Evolutionary conservation across 768 basidiomycete genomes (phyloP).

Genomic region (Leccinum longicurvipes): DNA sequence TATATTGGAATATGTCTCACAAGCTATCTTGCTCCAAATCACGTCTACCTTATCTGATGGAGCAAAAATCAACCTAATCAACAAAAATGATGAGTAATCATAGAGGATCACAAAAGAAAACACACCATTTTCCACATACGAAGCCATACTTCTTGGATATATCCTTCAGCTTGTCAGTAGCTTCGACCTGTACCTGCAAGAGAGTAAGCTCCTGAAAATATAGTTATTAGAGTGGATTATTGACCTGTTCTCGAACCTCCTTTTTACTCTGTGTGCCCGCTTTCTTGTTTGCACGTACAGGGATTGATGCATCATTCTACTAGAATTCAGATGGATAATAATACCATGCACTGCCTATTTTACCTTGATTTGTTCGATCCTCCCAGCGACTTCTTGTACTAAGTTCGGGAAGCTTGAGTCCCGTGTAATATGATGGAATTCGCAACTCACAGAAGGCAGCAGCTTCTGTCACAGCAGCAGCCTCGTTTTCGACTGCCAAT

Average conservation of each 20-base stretch:
- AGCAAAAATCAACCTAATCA: slow-evolving; percentile 64
- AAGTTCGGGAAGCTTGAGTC: background rate
- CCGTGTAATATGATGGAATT: background rate
- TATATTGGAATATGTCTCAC: slow-evolving; percentile 34
- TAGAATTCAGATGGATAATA: slow-evolving; percentile 1
- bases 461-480: slow-evolving; percentile 46
- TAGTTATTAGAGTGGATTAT: background rate
- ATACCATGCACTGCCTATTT: background rate
- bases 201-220: background rate
- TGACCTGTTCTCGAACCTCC: slow-evolving; percentile 66
- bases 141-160: slow-evolving; percentile 55
- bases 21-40: slow-evolving; percentile 61
- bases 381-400: slow-evolving; percentile 60
- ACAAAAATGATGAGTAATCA: background rate
- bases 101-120: background rate
- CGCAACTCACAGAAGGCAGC: slow-evolving; percentile 36
- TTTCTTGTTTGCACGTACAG: slow-evolving; percentile 66
- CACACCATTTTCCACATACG: slow-evolving; percentile 67
- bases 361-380: slow-evolving; percentile 62
- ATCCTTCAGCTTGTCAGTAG: slow-evolving; percentile 53
- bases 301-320: slow-evolving; percentile 65
- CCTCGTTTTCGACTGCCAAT: slow-evolving; percentile 11
- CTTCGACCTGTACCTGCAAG: slow-evolving; percentile 55
- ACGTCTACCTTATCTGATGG: slow-evolving; percentile 57
- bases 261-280: slow-evolving; percentile 72